Evolutionary conservation across 768 basidiomycete species (phyloP).

Genomic region (Boletus insuetus): DNA sequence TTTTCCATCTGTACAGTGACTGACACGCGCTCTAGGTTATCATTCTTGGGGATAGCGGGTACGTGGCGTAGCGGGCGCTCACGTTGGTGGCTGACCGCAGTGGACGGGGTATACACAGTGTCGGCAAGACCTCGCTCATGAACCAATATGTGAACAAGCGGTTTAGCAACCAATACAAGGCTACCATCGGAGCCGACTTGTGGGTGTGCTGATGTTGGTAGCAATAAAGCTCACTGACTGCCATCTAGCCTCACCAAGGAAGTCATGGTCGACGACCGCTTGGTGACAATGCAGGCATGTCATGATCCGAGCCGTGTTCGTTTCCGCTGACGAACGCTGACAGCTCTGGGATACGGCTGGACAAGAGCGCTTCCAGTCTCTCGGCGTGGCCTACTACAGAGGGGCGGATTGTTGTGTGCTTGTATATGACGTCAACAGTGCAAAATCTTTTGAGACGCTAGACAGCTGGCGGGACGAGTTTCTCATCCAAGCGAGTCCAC

Average conservation of each 20-base stretch:
- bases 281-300: constrained; percentile 96
- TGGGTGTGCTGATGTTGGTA: constrained; percentile 40
- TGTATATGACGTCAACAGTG: constrained; percentile 98
- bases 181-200: constrained; percentile 98
- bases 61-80: constrained; percentile 26
- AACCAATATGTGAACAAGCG: constrained; percentile 99
- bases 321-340: constrained; percentile 1
- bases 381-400: constrained; percentile 98
- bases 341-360: constrained; percentile 99
- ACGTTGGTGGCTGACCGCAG: constrained; percentile 8
- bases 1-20: background rate
- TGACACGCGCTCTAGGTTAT: constrained; percentile 66
- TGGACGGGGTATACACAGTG: constrained; percentile 44
- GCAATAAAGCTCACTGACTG: constrained; percentile 4
- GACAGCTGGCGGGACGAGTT: constrained; percentile 99
- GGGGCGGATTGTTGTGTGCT: constrained; percentile 99
- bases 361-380: constrained; percentile 98
- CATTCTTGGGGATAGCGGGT: constrained; percentile 98
- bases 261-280: constrained; percentile 96
- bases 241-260: constrained; percentile 85
- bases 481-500: constrained; percentile 96
- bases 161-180: constrained; percentile 99
- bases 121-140: constrained; percentile 99
- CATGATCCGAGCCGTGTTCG: background rate
- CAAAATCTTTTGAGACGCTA: constrained; percentile 97